Evolutionary conservation across 805 yeast species (phyloP).

Genomic region (Starmerella kuoi): DNA sequence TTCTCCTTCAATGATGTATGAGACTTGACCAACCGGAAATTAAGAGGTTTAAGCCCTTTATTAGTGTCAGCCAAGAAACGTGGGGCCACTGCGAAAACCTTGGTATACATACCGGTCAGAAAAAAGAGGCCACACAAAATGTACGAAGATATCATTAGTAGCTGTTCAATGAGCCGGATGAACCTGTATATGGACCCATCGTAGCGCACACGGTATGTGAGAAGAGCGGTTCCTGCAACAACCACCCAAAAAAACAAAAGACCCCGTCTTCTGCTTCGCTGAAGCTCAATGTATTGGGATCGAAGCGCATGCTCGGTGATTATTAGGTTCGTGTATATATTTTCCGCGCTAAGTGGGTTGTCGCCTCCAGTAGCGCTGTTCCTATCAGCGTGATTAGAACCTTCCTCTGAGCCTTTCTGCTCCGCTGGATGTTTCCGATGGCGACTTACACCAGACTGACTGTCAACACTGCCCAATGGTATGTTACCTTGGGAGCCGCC

Average conservation of each 20-base stretch:
- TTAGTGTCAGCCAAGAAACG: slow-evolving; percentile 71
- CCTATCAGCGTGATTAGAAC: background rate
- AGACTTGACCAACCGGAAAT: slow-evolving; percentile 49
- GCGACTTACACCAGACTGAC: no score
- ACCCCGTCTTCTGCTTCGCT: slow-evolving; percentile 50
- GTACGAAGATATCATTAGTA: slow-evolving; percentile 44
- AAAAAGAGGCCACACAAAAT: slow-evolving; percentile 68
- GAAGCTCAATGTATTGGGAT: slow-evolving; percentile 65
- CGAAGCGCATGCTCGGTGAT: slow-evolving; percentile 78
- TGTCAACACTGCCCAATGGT: no score
- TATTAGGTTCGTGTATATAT: slow-evolving; percentile 41
- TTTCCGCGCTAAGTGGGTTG: slow-evolving; percentile 12
- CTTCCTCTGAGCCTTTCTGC: background rate
- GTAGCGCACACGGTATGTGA: slow-evolving; percentile 26
- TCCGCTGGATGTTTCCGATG: no score
- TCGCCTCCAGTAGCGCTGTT: background rate
- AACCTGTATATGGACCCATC: slow-evolving; percentile 31
- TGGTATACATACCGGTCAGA: slow-evolving; percentile 76
- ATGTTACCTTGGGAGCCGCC: no score
- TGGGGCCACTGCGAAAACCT: slow-evolving; percentile 74
- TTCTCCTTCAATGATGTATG: slow-evolving; percentile 24
- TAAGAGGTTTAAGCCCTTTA: slow-evolving; percentile 75
- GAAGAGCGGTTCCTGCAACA: slow-evolving; percentile 23
- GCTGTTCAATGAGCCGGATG: slow-evolving; percentile 27
- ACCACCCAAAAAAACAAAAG: slow-evolving; percentile 36